Base-by-base conservation (phyloP, 176 grass and related monocot species). In the Lolium multiflorum region DNA sequence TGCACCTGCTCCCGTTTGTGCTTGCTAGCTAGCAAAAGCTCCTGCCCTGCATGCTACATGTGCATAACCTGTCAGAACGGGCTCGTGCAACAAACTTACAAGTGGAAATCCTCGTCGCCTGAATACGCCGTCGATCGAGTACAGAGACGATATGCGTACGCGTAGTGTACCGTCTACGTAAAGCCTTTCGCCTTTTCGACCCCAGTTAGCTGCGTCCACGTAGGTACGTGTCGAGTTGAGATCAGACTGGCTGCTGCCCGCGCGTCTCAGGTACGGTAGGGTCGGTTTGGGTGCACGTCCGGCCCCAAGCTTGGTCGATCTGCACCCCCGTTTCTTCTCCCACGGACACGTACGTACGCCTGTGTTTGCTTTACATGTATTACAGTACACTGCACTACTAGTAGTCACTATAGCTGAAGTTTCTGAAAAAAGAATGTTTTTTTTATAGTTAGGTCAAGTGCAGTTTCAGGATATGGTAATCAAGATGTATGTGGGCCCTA, bases 131-230 rank as follows among this genome's bases (percentile, higher is more conserved):
- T 84, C 76, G 81, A 87, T 81, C 69, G 76, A 83, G 66, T 90
- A 83, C 55, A 51, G 7, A 28, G 57, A 46, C 76, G 13, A 57
- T 20, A 57, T 20, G 82, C 57, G 38, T 87, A 83, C 84, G 43
- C 48, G 47, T 91, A 39, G 86, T 85, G 90, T 91, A 85, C 88
- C 77, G 81, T 88, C 52, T 85, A 88, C 90, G 90, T 91, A 82
- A 91, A 88, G 86, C 85, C 70, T 57, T 38, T 52, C 47, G n/a
- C 50, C 35, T 16, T 58, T 62, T 84, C 31, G 31, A 35, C 3
- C 2, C 8, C 60, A 62, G 26, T 52, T 71, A n/a, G 25, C 76
- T 44, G 21, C 74, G 78, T 41, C 78, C 66, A 50, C 3, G 18
- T 61, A 43, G 62, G 82, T 77, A 70, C 77, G 77, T 81, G 85